Conservation (phyloP, 75 land plant species). For the Pinus albicaulis region DNA sequence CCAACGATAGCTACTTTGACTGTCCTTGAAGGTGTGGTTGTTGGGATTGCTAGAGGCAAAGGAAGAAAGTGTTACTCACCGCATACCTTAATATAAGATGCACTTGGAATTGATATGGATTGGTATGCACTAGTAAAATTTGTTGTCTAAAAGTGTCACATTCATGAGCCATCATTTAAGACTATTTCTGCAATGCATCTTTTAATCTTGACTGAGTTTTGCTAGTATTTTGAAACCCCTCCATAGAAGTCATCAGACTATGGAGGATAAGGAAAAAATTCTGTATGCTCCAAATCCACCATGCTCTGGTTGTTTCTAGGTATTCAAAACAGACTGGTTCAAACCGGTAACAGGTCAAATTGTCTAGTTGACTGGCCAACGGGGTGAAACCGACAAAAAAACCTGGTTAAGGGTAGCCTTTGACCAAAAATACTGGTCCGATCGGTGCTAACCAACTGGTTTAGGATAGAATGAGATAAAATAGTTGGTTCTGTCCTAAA, state of each 20-base stretch:
- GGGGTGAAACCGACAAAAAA: too few relatives aligned
- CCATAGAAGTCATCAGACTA: constrained; percentile 23
- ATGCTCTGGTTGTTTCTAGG: constrained; percentile 27
- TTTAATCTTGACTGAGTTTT: constrained; percentile 34
- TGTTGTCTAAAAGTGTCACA: constrained; percentile 36
- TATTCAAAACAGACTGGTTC: too few relatives aligned
- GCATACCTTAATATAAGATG: constrained; percentile 67
- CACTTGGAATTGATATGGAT: constrained; percentile 43
- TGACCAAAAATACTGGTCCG: too few relatives aligned
- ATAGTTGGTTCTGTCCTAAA: too few relatives aligned
- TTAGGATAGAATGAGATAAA: too few relatives aligned
- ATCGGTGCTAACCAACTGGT: too few relatives aligned
- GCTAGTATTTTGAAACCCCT: constrained; percentile 30
- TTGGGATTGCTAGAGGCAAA: background rate
- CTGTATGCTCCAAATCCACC: constrained; percentile 37
- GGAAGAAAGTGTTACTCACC: constrained; percentile 27
- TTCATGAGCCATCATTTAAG: constrained; percentile 57
- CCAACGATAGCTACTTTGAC: constrained; percentile 13
- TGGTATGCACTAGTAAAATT: constrained; percentile 50
- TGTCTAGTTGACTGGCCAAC: too few relatives aligned
- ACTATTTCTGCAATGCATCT: constrained; percentile 57
- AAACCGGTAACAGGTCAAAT: too few relatives aligned
- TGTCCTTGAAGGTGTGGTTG: background rate
- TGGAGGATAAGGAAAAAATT: constrained; percentile 44
- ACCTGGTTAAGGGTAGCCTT: too few relatives aligned